Evolutionary conservation across 2,329 filamentous ascomycete species (phyloP), one percentile per base, ranked within the genome.

Genomic region (Alternaria ventricosa): DNA sequence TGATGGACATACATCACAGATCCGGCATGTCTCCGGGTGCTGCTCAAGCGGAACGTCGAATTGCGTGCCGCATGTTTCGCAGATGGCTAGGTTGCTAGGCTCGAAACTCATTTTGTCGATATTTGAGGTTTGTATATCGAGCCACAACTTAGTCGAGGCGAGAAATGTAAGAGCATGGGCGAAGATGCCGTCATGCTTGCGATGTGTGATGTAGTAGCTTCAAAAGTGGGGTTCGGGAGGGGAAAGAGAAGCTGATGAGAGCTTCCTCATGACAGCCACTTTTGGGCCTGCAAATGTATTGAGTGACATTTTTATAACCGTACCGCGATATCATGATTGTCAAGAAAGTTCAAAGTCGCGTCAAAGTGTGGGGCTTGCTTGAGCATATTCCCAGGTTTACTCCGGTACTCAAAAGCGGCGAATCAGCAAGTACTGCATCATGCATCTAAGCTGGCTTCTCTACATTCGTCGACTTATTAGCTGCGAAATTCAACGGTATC

Each of bases 41-140:
- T 78, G 65, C 44, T 81, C 80, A 64, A 88, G 83, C 0, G 84
- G 75, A 3, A 83, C 82, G 47, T 88, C 87, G 77, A 85, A 92
- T 73, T 93, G 91, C 0, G 90, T 92, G 22, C 90, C 91, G 76
- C 91, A 93, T 6, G 90, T 86, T 9, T 82, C 84, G 81, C 91
- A 93, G 68, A 93, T 83, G 36, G 90, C 84, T 33, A 83, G 80
- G 57, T 84, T 74, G 43, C 75, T 78, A 51, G 73, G 73, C 46
- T 72, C 63, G 49, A 75, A 76, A 5, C 69, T 67, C 75, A 78
- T 77, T 6, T 20, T 74, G 33, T 22, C 7, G 30, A 30, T 18
- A 13, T 23, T 5, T 3, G 41, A 8, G n/a, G 11, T 5, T 51
- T 13, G 43, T 22, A 5, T 36, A 8, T 53, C 13, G 2, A 53